Evolutionary conservation across 306 rosid species (phyloP), one percentile per base, ranked within the genome.

Genomic region (apple (Malus domestica)): DNA sequence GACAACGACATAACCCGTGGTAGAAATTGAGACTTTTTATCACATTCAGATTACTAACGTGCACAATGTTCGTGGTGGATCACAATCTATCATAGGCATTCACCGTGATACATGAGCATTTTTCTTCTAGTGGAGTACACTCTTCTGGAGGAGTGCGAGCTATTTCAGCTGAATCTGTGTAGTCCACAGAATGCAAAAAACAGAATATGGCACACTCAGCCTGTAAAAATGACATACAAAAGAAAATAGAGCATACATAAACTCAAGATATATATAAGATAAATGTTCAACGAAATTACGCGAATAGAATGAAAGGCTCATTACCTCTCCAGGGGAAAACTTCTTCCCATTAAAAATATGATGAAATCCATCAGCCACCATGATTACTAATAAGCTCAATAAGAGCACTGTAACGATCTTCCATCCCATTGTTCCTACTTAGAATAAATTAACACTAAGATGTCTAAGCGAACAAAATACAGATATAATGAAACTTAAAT

Each of bases 131-230:
- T 33, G 35, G 35, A 33, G 90, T 84, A 80, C 89, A 92, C 62
- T 85, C 92, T 2, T 73, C 83, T 11, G 97, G 97, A 78, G 98
- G 93, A 27, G 96, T 85, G 72, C 89, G 87, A 16, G 97, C 92
- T 70, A 92, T 77, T 75, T 90, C 89, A 32, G 90, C 91, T n/a
- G 80, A 89, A 67, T 89, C 97, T 1, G 96, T 90, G 82, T 92
- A 95, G 77, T 92, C 97, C 82, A 92, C 97, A 8, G 92, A 84
- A 54, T 27, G 83, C 86, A 92, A 77, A 83, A 83, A 92, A 33
- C 67, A 94, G 63, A 77, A 94, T 80, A 75, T 93, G 97, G 82
- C 97, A 95, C 33, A 75, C 89, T 92, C 97, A 59, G 96, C 97
- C 97, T 92, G 80, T 76, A 84, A n/a, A 78, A 54, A 77, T 62